Base-by-base conservation (phyloP, 2,329 filamentous ascomycete genomes). In the Aureobasidium sp. region DNA sequence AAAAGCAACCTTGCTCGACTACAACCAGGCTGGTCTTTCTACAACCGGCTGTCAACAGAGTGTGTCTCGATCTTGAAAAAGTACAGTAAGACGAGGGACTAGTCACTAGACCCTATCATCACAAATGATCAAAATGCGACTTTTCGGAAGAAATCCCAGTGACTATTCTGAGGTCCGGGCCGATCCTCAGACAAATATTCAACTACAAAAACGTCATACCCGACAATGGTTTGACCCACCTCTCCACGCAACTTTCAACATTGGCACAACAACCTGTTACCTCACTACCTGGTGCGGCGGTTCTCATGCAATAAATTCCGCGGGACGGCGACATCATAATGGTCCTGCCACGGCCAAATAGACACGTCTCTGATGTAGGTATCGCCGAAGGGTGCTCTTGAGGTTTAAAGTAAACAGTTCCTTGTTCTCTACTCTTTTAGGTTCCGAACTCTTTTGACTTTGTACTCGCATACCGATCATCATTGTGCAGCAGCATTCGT, bases 241-340 rank as follows among this genome's bases (percentile, higher is more conserved):
- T 42, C 39, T 34, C 52, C 39, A 56, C 6, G 52, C 36, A 31
- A 34, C 17, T 20, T 31, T n/a, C 37, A 56, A 22, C 27, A 29
- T 42, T 44, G n/a, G n/a, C 20, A 39, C 6, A 20, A 51, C n/a
- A 20, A 41, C 31, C 31, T 39, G 41, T 44, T 44, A 44, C 20
- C 12, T 44, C n/a, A 42, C 17, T 5, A 41, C n/a, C 7, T 55
- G 36, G 39, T n/a, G n/a, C 22, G 15, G 14, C 15, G 3, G 6
- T 42, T 56, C 34, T 55, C 36, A n/a, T n/a, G 25, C 22, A 27
- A 29, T n/a, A 8, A 15, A 11, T 17, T 1, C 51, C 51, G 36
- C 34, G 36, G 51, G 17, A 22, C 25, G 27, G 52, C 52, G 52
- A 56, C 52, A 56, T 56, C 52, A 56, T 56, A 56, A 22, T 34